Conservation (phyloP, 179 eudicot genomes). For the Monotropa hypopitys region DNA sequence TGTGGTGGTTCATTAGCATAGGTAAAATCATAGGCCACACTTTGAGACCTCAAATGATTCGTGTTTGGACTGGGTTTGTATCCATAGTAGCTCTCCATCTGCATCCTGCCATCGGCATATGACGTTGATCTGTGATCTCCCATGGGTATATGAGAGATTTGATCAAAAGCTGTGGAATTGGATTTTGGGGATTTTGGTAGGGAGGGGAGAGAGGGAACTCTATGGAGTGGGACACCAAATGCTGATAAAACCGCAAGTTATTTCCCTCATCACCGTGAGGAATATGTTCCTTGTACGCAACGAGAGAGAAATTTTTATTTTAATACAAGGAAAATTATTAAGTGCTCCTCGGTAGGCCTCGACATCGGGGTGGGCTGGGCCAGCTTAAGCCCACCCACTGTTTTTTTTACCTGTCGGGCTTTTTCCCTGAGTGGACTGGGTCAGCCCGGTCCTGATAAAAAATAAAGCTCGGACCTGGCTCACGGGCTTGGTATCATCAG, state of each 20-base stretch:
- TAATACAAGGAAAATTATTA: not conserved
- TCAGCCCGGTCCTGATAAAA: too few species aligned
- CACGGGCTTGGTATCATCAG: too few species aligned
- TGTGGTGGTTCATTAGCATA: not conserved
- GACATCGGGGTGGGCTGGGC: too few species aligned
- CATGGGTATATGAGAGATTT: constrained; percentile 15
- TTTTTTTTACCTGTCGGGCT: too few species aligned
- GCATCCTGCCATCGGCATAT: constrained; percentile 15
- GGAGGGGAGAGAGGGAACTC: not conserved
- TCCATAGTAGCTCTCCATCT: constrained; percentile 27
- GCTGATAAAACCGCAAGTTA: not conserved
- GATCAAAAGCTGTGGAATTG: not conserved
- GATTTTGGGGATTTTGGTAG: not conserved
- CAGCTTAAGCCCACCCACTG: too few species aligned
- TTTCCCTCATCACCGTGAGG: not conserved
- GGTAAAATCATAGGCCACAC: constrained; percentile 19
- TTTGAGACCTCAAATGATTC: constrained; percentile 20
- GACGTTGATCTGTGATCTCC: constrained; percentile 29
- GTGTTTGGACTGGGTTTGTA: constrained; percentile 3
- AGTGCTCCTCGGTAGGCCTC: too few species aligned
- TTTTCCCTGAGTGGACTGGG: too few species aligned
- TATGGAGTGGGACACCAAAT: not conserved
- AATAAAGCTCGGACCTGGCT: too few species aligned
- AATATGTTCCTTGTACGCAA: not conserved
- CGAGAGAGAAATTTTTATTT: not conserved